Evolutionary conservation across 2,329 filamentous ascomycete genomes (phyloP).

Genomic region (Cytospora mali): DNA sequence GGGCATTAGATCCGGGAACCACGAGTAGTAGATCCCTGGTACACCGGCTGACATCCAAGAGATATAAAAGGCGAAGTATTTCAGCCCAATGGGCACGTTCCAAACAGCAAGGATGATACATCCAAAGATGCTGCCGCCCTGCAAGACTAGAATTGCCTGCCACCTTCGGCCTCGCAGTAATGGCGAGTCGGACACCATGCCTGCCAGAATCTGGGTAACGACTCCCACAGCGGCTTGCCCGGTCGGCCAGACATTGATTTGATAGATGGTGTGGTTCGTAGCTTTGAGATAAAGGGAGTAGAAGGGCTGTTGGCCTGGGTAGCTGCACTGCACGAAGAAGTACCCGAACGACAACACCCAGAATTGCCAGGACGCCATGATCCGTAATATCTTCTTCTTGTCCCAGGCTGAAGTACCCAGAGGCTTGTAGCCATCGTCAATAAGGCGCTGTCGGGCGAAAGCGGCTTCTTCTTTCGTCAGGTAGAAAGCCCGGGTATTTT

Average conservation of each 20-base stretch:
- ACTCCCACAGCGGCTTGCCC: conserved; percentile 25
- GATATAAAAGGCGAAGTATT: conserved; percentile 31
- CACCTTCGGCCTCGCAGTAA: conserved; percentile 24
- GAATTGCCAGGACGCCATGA: conserved; percentile 22
- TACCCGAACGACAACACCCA: conserved; percentile 26
- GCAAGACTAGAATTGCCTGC: conserved; percentile 28
- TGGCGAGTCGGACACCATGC: conserved; percentile 29
- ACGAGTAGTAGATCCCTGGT: conserved; percentile 29
- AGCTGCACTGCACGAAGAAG: conserved; percentile 29
- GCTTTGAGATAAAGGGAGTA: conserved; percentile 22
- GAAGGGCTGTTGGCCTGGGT: conserved; percentile 26
- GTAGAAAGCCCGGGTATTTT: conserved; percentile 25
- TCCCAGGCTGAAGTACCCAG: conserved; percentile 20
- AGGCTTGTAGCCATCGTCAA: conserved; percentile 22
- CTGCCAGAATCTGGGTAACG: conserved; percentile 21
- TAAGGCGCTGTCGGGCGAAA: conserved; percentile 20
- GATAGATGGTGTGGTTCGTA: conserved; percentile 13
- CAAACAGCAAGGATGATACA: conserved; percentile 25
- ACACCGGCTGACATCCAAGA: conserved; percentile 27
- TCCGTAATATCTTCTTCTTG: conserved; percentile 18
- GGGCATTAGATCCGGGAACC: conserved; percentile 35
- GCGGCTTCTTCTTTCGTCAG: conserved; percentile 19
- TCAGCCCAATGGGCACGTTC: conserved; percentile 21
- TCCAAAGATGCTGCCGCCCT: conserved; percentile 28
- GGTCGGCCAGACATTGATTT: conserved; percentile 25